Base-by-base conservation (phyloP, 192 early-diverging fungal genomes). In the Gorgonomyces haynaldii region DNA sequence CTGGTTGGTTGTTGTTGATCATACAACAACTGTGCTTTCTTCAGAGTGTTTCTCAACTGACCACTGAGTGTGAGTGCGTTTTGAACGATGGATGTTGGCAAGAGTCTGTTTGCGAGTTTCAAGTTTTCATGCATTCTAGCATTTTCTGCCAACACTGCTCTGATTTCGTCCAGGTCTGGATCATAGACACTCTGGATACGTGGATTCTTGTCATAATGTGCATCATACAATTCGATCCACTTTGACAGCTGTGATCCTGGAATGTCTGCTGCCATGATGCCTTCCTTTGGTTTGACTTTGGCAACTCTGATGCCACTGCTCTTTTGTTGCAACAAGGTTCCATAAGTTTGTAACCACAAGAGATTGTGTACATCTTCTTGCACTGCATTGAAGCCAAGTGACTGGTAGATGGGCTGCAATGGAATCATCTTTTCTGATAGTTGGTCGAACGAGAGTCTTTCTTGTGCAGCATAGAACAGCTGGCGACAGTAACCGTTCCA, bases 41-140 rank as follows among this genome's bases (percentile, higher is more conserved):
- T 48, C 13, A 35, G 28, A 12, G 17, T 48, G 22, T 37, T 20
- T 24, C 27, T 20, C 13, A 48, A 15, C 13, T 20, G 6, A 15
- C 22, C 46, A 35, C 22, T 26, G 8, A 26, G 28, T 13, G 46
- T 48, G 4, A 48, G 46, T 5, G 34, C 23, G 30, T 20, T n/a
- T 13, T 48, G 46, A n/a, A 28, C 2, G n/a, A n/a, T n/a, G 32
- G 32, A 9, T 26, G 32, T 20, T 9, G 22, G 22, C 2, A 44
- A n/a, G 17, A 57, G 32, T 17, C 47, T 37, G 12, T 19, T 50
- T n/a, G 46, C 52, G 21, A 53, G 17, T 20, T 22, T 17, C 1
- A 59, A 44, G 37, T 59, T 59, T 8, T 46, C 27, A 2, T 25
- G 15, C 29, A 49, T 51, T 1, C 57, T 30, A 12, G 57, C 42